Base-by-base conservation (phyloP, 2,329 filamentous ascomycete genomes). In the Fusarium euwallaceae region DNA sequence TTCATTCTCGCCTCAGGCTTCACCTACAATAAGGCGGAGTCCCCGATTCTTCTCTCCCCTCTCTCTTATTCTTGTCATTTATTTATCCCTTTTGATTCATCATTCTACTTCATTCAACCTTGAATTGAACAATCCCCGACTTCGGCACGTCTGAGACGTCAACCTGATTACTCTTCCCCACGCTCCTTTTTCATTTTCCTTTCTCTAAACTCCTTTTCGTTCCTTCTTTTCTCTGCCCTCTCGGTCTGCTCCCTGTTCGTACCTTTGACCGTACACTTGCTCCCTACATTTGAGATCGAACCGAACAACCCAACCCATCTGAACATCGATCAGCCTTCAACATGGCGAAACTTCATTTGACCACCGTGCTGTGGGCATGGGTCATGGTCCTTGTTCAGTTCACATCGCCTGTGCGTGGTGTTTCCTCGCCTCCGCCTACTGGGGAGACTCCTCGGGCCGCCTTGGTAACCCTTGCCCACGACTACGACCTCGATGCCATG, bases 401-500 rank as follows among this genome's bases (percentile, higher is more conserved):
- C 37, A 51, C 73, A 63, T 61, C 76, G 10, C 65, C 76, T 55
- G 69, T 72, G 17, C 66, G 69, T 62, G 71, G 77, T 24, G 67
- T 73, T 24, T 70, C 61, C 53, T 69, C 67, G 34, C 59, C 73
- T 36, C 60, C 72, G 10, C 53, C 68, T 36, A 20, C 69, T 68
- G 81, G 80, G 77, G 70, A 60, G 12, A 62, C 76, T 39, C 76
- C 78, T 39, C 78, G 78, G 58, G 82, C 81, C 68, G 81, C 81
- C 24, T 70, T 83, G 56, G 79, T 83, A 10, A 76, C 81, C 12
- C 69, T 83, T 11, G 78, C 78, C 22, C 63, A 80, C 53, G 80
- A 83, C 55, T 34, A 76, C 32, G 82, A 83, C 56, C 75, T 83
- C 24, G 62, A 76, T 14, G 76, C 75, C 37, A 72, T 83, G 29